These are phyloP conservation scores for Backusella macrospora DNA, from an alignment of 192 early-diverging fungal genomes.

Conservation along the genomic window DNA sequence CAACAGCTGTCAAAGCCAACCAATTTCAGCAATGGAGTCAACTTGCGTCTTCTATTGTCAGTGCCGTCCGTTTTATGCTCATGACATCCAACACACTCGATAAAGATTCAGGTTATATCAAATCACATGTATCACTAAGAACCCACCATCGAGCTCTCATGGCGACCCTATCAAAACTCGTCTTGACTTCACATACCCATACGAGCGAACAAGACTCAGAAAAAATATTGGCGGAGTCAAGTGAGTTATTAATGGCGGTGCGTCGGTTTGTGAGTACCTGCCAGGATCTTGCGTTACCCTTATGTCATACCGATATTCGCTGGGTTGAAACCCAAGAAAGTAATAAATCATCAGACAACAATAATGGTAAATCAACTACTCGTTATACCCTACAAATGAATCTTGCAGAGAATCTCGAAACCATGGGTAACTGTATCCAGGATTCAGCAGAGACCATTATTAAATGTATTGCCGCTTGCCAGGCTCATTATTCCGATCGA, in stretches of 20 bases:
- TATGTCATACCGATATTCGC: constrained; percentile 46
- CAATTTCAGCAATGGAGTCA: constrained; percentile 60
- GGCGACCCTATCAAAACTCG: constrained; percentile 71
- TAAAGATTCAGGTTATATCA: constrained; percentile 67
- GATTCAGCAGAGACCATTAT: constrained; percentile 31
- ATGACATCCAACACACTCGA: constrained; percentile 76
- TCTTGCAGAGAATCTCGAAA: constrained; percentile 27
- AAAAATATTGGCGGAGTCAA: constrained; percentile 74
- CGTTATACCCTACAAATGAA: constrained; percentile 31
- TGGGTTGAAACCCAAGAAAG: constrained; percentile 7
- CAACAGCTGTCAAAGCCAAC: constrained; percentile 49
- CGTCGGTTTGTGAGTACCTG: constrained; percentile 68
- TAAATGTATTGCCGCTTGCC: background rate
- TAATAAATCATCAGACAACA: background rate
- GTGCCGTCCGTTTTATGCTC: constrained; percentile 83
- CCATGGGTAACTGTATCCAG: constrained; percentile 28
- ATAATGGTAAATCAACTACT: background rate
- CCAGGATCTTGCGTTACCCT: constrained; percentile 39
- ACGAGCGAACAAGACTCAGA: constrained; percentile 17
- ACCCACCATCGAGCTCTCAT: constrained; percentile 77
- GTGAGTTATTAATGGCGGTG: constrained; percentile 77
- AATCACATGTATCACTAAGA: constrained; percentile 66
- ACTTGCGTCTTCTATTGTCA: constrained; percentile 66
- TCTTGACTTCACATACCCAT: constrained; percentile 13
- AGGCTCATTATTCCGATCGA: background rate